Evolutionary conservation across 169 alveolate species (phyloP).

Genomic region (Toxoplasma gondii): DNA sequence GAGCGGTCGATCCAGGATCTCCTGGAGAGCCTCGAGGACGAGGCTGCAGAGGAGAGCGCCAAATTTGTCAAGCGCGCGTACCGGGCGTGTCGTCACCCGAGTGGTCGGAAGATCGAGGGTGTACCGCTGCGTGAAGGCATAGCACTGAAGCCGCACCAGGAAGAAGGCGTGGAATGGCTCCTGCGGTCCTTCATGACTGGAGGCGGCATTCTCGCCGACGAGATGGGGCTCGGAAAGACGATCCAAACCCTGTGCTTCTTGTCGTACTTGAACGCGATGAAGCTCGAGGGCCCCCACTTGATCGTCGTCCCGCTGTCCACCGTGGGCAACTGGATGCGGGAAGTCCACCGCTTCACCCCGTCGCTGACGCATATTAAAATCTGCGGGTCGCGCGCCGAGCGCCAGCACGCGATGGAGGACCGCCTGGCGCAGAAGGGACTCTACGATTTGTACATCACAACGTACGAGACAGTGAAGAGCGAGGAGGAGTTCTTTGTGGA

Average conservation of each 20-base stretch:
- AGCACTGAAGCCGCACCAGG: conserved; percentile 88
- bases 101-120: conserved; percentile 68
- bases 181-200: conserved; percentile 84
- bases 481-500: conserved; percentile 90
- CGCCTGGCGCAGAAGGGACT: conserved; percentile 79
- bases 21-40: conserved; percentile 60
- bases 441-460: conserved; percentile 89
- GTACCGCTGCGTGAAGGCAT: conserved; percentile 80
- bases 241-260: conserved; percentile 90
- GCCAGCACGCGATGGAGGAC: conserved; percentile 85
- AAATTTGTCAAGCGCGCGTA: conserved; percentile 72
- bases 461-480: conserved; percentile 92
- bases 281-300: conserved; percentile 92
- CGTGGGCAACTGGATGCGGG: conserved; percentile 96
- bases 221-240: conserved; percentile 94
- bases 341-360: conserved; percentile 89
- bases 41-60: conserved; percentile 56
- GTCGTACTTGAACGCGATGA: conserved; percentile 81
- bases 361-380: conserved; percentile 86
- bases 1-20: conserved; percentile 53
- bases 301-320: conserved; percentile 95
- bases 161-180: conserved; percentile 91
- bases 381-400: conserved; percentile 88
- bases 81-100: conserved; percentile 79
- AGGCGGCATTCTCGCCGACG: conserved; percentile 92